These are phyloP conservation scores for Aureobasidium melanogenum DNA, from an alignment of 2,329 filamentous ascomycete genomes.

Conservation along the genomic window DNA sequence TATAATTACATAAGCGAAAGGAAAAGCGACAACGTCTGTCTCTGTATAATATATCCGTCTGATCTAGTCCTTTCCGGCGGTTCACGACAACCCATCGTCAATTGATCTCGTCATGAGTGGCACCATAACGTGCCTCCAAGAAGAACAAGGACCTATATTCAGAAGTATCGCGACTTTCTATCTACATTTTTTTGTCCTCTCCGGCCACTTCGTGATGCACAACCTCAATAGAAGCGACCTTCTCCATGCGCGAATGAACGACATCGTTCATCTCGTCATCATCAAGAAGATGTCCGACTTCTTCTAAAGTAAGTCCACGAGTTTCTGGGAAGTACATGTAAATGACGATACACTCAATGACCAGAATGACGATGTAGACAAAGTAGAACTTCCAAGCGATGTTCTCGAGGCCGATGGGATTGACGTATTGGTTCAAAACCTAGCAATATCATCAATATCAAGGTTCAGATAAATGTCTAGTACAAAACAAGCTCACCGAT, in stretches of 20 bases:
- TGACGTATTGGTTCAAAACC: slow-evolving; percentile 22
- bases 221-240: background rate
- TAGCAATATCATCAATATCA: background rate
- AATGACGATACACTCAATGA: slow-evolving; percentile 24
- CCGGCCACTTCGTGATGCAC: background rate
- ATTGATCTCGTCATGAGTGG: no score
- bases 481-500: background rate
- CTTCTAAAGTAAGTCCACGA: slow-evolving; percentile 34
- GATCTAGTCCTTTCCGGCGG: no score
- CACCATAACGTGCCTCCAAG: no score
- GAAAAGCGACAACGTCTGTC: background rate
- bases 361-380: slow-evolving; percentile 24
- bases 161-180: background rate
- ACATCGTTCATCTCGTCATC: slow-evolving; percentile 23
- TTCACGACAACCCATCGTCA: no score
- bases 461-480: background rate
- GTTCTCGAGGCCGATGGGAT: slow-evolving; percentile 22
- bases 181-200: background rate
- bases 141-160: no score
- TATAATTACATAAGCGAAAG: background rate
- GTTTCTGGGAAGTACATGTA: slow-evolving; percentile 33
- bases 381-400: slow-evolving; percentile 25
- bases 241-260: background rate
- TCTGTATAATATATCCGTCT: background rate
- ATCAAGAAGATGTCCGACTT: slow-evolving; percentile 38